Evolutionary conservation across 495 filamentous ascomycete species (phyloP).

Genomic region (Xylaria grammica): DNA sequence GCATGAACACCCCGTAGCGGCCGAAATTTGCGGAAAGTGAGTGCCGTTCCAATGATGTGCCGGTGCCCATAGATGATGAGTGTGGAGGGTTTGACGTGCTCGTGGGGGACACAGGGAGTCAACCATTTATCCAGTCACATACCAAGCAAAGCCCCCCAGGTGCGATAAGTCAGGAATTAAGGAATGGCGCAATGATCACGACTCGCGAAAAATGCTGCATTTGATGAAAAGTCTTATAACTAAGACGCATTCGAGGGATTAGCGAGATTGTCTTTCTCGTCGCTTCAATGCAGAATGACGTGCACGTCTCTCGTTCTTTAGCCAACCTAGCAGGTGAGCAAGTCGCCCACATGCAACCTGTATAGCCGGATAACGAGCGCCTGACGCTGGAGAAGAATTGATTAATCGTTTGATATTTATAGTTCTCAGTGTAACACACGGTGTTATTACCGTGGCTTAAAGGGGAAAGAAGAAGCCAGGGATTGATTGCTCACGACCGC

Average conservation of each 20-base stretch:
- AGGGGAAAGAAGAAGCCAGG: not conserved
- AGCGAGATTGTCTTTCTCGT: not conserved
- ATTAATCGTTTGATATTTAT: not conserved
- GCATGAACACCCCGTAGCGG: not conserved
- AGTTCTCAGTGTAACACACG: not conserved
- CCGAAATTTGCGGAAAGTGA: not conserved
- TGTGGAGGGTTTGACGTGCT: not conserved
- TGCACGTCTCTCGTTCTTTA: not conserved
- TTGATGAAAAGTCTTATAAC: not conserved
- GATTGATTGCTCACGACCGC: too few species aligned
- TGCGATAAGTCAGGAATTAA: not conserved
- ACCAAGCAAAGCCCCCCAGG: too few species aligned
- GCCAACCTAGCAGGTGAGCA: not conserved
- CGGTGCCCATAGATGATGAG: not conserved
- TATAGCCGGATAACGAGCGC: constrained; percentile 8
- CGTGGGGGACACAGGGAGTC: not conserved
- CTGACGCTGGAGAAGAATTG: not conserved
- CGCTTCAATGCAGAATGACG: not conserved
- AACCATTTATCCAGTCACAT: constrained; percentile 13
- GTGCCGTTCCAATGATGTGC: not conserved
- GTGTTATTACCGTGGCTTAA: not conserved
- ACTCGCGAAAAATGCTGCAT: not conserved
- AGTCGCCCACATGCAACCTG: not conserved
- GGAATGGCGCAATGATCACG: not conserved
- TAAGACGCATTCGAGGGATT: not conserved